Evolutionary conservation across 805 yeast species (phyloP).

Genomic region (Starmera quercuum): DNA sequence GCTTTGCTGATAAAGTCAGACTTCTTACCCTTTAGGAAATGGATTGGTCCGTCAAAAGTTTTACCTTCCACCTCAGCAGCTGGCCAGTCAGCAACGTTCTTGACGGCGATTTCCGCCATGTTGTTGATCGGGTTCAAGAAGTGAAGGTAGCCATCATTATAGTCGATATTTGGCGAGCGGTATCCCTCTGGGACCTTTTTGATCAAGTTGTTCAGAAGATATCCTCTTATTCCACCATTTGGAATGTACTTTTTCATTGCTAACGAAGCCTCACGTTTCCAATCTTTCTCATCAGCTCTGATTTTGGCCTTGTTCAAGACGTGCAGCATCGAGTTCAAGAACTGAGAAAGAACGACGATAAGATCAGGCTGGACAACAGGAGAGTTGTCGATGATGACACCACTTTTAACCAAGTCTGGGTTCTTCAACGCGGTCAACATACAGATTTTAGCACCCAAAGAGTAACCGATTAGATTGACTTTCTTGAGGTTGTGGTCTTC

Average conservation of each 20-base stretch:
- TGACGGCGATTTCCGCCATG: constrained; percentile 14
- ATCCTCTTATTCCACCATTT: constrained; percentile 21
- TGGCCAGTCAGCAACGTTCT: constrained; percentile 26
- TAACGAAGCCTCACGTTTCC: constrained; percentile 19
- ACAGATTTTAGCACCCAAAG: constrained; percentile 46
- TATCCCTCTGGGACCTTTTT: constrained; percentile 15
- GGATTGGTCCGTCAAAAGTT: constrained; percentile 26
- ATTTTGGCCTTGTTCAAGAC: constrained; percentile 21
- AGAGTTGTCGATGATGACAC: constrained; percentile 39
- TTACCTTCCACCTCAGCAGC: constrained; percentile 12
- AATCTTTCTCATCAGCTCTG: constrained; percentile 15
- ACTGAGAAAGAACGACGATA: constrained; percentile 23
- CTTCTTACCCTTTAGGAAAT: constrained; percentile 30
- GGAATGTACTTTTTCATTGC: constrained; percentile 15
- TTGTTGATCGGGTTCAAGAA: constrained; percentile 24
- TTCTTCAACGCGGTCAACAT: constrained; percentile 32
- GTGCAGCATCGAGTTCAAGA: constrained; percentile 32
- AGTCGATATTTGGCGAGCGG: constrained; percentile 13
- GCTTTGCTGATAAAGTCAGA: constrained; percentile 30
- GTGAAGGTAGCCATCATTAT: constrained; percentile 19
- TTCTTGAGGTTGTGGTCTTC: constrained; percentile 21
- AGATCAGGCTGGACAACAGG: constrained; percentile 29
- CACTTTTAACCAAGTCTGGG: constrained; percentile 29
- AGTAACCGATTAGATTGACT: constrained; percentile 34
- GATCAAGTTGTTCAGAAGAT: constrained; percentile 29